A percentile compares a stretch with the other conserved stretches of the same genome.
Evolutionary conservation across 1,284 basidiomycete species (phyloP).

Genomic region (Ustilago crameri): DNA sequence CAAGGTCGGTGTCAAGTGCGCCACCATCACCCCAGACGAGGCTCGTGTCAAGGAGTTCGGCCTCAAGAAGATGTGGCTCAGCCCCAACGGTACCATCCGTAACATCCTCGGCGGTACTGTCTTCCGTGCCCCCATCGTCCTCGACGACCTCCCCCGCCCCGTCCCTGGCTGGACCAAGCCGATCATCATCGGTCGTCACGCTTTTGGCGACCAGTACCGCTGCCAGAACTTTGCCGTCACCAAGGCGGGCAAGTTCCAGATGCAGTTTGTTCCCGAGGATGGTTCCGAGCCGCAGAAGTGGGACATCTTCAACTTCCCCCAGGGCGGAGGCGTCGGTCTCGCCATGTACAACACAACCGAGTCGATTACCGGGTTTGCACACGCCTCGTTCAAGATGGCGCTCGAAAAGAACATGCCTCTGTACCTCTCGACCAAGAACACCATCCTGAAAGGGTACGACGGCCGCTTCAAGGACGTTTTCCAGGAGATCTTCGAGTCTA

Average conservation of each 20-base stretch:
- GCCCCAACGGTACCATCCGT: constrained; percentile 73
- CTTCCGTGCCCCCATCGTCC: constrained; percentile 97
- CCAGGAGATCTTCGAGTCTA: constrained; percentile 86
- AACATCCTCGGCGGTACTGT: constrained; percentile 98
- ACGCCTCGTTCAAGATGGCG: constrained; percentile 99
- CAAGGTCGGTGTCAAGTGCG: constrained; percentile 74
- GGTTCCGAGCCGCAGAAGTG: constrained; percentile 49
- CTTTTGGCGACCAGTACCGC: constrained; percentile 86
- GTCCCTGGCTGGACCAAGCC: constrained; percentile 92
- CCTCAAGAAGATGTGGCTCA: constrained; percentile 86
- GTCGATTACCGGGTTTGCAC: constrained; percentile 92
- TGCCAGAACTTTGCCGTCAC: constrained; percentile 66
- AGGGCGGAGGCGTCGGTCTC: constrained; percentile 69
- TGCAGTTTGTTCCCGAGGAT: constrained; percentile 61
- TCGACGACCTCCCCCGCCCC: constrained; percentile 87
- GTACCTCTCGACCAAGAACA: constrained; percentile 68
- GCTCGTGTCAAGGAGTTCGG: constrained; percentile 84
- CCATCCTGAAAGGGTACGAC: constrained; percentile 72
- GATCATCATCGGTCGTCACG: constrained; percentile 95
- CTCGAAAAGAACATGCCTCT: constrained; percentile 91
- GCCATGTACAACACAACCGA: constrained; percentile 70
- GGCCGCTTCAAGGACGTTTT: constrained; percentile 99
- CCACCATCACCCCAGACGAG: constrained; percentile 98
- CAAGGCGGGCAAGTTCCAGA: constrained; percentile 63
- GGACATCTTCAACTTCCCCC: constrained; percentile 63